These are phyloP conservation scores for Talaromyces sp. DNA, from an alignment of 2,329 filamentous ascomycete genomes.

Conservation along the genomic window DNA sequence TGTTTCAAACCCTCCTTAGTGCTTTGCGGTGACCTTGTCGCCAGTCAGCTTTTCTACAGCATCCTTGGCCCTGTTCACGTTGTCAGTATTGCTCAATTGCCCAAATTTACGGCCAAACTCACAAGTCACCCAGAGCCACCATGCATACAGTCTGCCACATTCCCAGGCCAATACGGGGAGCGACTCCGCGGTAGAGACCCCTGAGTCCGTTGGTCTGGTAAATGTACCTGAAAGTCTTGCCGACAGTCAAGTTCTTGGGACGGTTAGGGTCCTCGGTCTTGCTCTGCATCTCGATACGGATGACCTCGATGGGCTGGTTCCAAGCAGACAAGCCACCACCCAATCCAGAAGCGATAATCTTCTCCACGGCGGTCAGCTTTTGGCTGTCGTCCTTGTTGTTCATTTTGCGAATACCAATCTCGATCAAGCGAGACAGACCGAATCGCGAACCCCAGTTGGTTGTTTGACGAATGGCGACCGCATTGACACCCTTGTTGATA, in stretches of 20 bases:
- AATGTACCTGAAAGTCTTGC: conserved; percentile 76
- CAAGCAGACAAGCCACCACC: conserved; percentile 94
- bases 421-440: conserved; percentile 84
- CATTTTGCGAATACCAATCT: conserved; percentile 73
- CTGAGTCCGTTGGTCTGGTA: conserved; percentile 81
- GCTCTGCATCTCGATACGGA: conserved; percentile 99
- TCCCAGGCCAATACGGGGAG: conserved; percentile 87
- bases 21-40: conserved; percentile 59
- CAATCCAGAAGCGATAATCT: conserved; percentile 77
- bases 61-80: conserved; percentile 53
- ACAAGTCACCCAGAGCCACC: conserved; percentile 98
- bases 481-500: conserved; percentile 98
- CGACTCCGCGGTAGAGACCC: conserved; percentile 92
- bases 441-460: conserved; percentile 99
- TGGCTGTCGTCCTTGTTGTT: conserved; percentile 75
- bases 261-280: conserved; percentile 97
- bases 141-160: conserved; percentile 99
- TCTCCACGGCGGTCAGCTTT: conserved; percentile 74
- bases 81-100: conserved; percentile 19
- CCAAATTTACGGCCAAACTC: conserved; percentile 39
- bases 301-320: conserved; percentile 99
- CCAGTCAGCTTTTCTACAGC: conserved; percentile 60
- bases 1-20: conserved; percentile 45
- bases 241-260: conserved; percentile 98
- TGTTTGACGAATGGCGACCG: conserved; percentile 96